Percentiles rank a stretch among this genome's conserved stretches.
Conservation (phyloP, 345 rosid species). For the Viola odorata region DNA sequence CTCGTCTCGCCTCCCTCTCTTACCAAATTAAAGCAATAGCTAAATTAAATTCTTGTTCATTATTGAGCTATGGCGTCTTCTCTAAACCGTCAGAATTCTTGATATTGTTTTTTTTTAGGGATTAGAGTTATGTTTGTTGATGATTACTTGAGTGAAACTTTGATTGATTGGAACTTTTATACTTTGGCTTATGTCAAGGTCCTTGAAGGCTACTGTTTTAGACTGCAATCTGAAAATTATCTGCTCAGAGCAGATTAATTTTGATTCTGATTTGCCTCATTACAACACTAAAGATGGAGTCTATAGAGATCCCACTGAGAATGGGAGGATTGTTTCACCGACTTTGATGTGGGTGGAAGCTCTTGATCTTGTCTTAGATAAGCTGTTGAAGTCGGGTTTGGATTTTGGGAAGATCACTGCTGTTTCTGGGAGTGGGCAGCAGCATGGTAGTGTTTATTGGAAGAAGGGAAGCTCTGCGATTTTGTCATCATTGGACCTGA, state of each 20-base stretch:
- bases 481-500: conserved; percentile 51
- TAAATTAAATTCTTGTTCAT: not conserved
- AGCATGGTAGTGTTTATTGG: conserved; percentile 91
- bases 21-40: not conserved
- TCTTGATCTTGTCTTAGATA: conserved; percentile 63
- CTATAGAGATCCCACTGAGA: conserved; percentile 47
- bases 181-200: conserved; percentile 36
- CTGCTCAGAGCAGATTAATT: conserved; percentile 52
- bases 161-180: not conserved
- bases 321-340: conserved; percentile 75
- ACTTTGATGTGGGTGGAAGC: conserved; percentile 92
- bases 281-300: conserved; percentile 76
- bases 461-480: conserved; percentile 48
- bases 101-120: no score
- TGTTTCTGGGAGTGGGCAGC: conserved; percentile 83
- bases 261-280: conserved; percentile 72
- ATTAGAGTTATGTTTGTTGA: not conserved
- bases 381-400: conserved; percentile 40
- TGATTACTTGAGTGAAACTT: not conserved
- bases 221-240: conserved; percentile 62
- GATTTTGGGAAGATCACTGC: conserved; percentile 58
- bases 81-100: no score
- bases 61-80: no score
- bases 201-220: conserved; percentile 89
- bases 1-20: not conserved